Evolutionary conservation across 2,329 filamentous ascomycete species (phyloP), one percentile per base, ranked within the genome.

Genomic region (Zasmidium cellare): DNA sequence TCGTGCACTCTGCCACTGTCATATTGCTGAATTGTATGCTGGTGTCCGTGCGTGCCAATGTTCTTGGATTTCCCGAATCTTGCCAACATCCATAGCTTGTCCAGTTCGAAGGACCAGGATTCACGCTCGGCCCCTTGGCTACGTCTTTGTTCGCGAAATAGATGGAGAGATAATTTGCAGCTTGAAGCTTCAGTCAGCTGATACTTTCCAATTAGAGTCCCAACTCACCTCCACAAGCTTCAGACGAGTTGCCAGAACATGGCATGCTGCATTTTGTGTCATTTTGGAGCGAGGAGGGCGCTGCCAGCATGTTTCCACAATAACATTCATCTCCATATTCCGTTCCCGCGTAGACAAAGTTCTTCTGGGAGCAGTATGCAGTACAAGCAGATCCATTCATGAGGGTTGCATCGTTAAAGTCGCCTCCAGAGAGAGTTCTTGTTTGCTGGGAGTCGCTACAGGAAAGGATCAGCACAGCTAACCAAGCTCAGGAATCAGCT

Each of bases 51-150:
- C 71, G 55, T 1, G 59, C 56, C 18, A 64, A 59, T 2, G 65
- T 63, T 28, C 64, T 60, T 22, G 55, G 46, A 20, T 60, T 59
- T 23, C 59, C 57, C 28, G 28, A 14, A 53, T 74, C 71, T 7
- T 64, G 63, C 56, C 64, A 74, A 57, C 72, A 74, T 3, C 72
- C 72, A 28, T 63, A 62, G 31, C 66, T 70, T 1, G 69, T 71
- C 70, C 65, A 67, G 19, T 58, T 58, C 7, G 58, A 22, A 7
- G 64, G 64, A 9, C 63, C 65, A 19, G 62, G 58, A 46, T 63
- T 65, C 3, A 56, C 56, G 18, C 53, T 25, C 23, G 65, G 65
- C 1, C 62, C 62, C 53, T 59, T 49, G 16, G 64, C 58, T 14
- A 58, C 58, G 11, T 54, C 48, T 38, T 57, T 62, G 28, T 66